Evolutionary conservation across 2,329 filamentous ascomycete species (phyloP).

Genomic region (Penicillium concentricum): DNA sequence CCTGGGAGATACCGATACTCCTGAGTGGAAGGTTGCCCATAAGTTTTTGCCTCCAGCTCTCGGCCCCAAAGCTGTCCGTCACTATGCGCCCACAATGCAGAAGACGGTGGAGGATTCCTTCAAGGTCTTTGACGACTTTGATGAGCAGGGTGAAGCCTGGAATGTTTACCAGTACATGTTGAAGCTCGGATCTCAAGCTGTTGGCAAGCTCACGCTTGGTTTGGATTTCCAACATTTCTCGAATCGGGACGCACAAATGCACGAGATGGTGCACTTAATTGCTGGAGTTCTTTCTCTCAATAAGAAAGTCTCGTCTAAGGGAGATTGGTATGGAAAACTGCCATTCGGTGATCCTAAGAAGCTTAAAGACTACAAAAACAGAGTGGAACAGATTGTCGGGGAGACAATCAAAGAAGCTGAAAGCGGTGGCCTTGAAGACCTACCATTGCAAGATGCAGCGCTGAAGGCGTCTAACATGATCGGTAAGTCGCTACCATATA

Average conservation of each 20-base stretch:
- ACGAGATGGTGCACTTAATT: slow-evolving; percentile 54
- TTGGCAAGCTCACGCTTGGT: slow-evolving; percentile 47
- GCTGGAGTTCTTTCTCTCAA: slow-evolving; percentile 55
- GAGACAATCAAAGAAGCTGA: slow-evolving; percentile 23
- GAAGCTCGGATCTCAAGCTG: slow-evolving; percentile 46
- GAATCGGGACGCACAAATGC: slow-evolving; percentile 46
- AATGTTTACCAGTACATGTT: slow-evolving; percentile 54
- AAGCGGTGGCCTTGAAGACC: slow-evolving; percentile 26
- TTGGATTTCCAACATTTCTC: slow-evolving; percentile 49
- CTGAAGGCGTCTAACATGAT: slow-evolving; percentile 40
- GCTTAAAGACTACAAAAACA: slow-evolving; percentile 28
- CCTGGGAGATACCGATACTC: slow-evolving; percentile 33
- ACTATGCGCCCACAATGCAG: slow-evolving; percentile 60
- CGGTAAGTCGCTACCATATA: slow-evolving; percentile 37
- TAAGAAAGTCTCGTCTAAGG: slow-evolving; percentile 57
- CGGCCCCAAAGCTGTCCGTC: slow-evolving; percentile 19
- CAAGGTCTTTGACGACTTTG: slow-evolving; percentile 50
- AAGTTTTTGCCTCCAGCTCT: slow-evolving; percentile 50
- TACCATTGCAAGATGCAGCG: slow-evolving; percentile 47
- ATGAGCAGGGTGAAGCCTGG: slow-evolving; percentile 45
- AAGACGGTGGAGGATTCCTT: slow-evolving; percentile 53
- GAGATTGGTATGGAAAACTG: slow-evolving; percentile 56
- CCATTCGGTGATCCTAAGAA: slow-evolving; percentile 58
- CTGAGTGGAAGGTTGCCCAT: slow-evolving; percentile 48
- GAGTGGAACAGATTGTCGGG: slow-evolving; percentile 23